Base-by-base conservation (phyloP, 164 flowering plant genomes). In the Tetracentron sinense region DNA sequence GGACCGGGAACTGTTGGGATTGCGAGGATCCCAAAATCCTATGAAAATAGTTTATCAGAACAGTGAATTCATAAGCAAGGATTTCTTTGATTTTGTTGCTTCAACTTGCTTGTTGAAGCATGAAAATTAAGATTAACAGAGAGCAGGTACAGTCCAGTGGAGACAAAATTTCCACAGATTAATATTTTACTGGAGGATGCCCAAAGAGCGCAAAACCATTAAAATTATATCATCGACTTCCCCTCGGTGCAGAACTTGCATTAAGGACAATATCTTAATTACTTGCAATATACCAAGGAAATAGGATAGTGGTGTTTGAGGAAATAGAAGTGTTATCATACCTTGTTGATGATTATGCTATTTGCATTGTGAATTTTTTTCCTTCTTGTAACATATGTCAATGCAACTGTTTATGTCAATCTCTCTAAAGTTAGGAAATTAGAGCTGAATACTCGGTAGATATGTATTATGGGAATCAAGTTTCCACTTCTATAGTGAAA, bases 1-100 rank as follows among this genome's bases (percentile, higher is more conserved):
- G 89, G 86, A 16, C 91, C 94, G 28, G 98, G 94, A 71, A 87
- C 88, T 7, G 94, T 87, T 7, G 98, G 98, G 62, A 93, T 71
- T 16, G 74, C 90, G 12, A 93, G 86, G 59, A 93, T 66, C 48
- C 89, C 87, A 69, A 14, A 64, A 52, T 84, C 98, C 98, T 92
- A 58, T 47, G n/a, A 42, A 50, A 42, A 16, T 42, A 51, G 11
- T 16, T 11, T 12, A 27, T 4, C 46, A 42, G 29, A 62, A 29
- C 15, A 28, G 14, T 30, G 15, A 46, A 21, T 59, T 17, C 2
- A 22, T 27, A 15, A 66, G 28, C 46, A 8, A 42, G 10, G 19
- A 42, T 16, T 38, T 38, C 14, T 38, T 38, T 8, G 44, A 38
- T 38, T 38, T 38, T 1, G 44, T 4, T 8, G 14, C 11, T 38